These are phyloP conservation scores for Aciculosporium take DNA, from an alignment of 2,329 filamentous ascomycete genomes.

Conservation along the genomic window DNA sequence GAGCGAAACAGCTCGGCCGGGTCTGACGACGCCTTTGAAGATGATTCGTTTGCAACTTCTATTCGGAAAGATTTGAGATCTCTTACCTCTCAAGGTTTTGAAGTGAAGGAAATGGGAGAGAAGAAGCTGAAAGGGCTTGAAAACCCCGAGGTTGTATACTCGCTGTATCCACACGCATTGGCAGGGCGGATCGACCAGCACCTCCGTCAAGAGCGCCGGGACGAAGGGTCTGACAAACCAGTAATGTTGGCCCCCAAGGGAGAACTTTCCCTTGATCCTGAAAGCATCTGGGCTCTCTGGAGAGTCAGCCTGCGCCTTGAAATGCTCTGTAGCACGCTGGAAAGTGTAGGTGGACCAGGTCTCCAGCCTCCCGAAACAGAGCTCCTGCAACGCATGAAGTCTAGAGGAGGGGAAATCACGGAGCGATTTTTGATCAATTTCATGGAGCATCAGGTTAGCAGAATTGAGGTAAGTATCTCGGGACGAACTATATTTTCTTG, in stretches of 20 bases:
- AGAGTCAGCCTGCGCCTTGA: slow-evolving; percentile 77
- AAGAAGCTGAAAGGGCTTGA: slow-evolving; percentile 92
- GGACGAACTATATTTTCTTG: too few relatives aligned
- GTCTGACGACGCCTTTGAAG: slow-evolving; percentile 53
- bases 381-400: slow-evolving; percentile 54
- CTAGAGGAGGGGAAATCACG: slow-evolving; percentile 67
- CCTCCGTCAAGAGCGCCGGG: slow-evolving; percentile 30
- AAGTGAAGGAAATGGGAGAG: slow-evolving; percentile 92
- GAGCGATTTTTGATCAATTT: slow-evolving; percentile 81
- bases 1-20: slow-evolving; percentile 54
- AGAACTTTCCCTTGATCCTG: slow-evolving; percentile 63
- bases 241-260: slow-evolving; percentile 49
- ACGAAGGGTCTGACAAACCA: slow-evolving; percentile 37
- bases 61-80: slow-evolving; percentile 81
- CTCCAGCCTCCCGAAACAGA: slow-evolving; percentile 72
- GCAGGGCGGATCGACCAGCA: slow-evolving; percentile 66
- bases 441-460: slow-evolving; percentile 85
- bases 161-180: slow-evolving; percentile 84
- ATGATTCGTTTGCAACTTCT: slow-evolving; percentile 57
- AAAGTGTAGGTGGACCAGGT: slow-evolving; percentile 47
- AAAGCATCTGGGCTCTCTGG: slow-evolving; percentile 82
- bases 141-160: slow-evolving; percentile 90
- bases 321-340: slow-evolving; percentile 83
- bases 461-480: slow-evolving; percentile 66
- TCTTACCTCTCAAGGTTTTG: slow-evolving; percentile 81